Conservation (phyloP, 495 filamentous ascomycete genomes). For the Daldinia concentrica region DNA sequence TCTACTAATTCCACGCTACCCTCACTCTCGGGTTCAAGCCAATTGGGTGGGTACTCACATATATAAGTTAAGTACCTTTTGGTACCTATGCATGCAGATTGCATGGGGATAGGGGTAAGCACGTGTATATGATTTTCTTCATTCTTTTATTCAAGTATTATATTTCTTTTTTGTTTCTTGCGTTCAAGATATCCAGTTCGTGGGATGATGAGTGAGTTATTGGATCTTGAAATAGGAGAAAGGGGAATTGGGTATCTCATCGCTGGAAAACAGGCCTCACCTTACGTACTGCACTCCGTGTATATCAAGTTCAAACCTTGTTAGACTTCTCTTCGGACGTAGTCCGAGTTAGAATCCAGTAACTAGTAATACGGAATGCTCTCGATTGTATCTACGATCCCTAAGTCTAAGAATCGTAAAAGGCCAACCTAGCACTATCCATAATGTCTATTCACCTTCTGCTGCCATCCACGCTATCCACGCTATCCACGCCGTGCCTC, state of each 20-base stretch:
- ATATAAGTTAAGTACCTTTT: too few relatives aligned
- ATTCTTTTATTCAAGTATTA: background rate
- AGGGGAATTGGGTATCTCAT: conserved; percentile 21
- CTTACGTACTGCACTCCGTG: conserved; percentile 7
- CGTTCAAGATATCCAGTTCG: background rate
- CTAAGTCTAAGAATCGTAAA: conserved; percentile 28
- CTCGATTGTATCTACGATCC: conserved; percentile 29
- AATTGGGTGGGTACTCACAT: background rate
- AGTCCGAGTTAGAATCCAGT: background rate
- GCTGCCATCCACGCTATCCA: background rate
- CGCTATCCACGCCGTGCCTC: background rate
- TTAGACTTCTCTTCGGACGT: background rate
- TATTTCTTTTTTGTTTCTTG: background rate
- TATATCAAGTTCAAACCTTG: conserved; percentile 8
- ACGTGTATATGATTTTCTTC: background rate
- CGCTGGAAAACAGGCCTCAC: conserved; percentile 17
- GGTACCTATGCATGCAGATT: too few relatives aligned
- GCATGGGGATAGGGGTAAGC: too few relatives aligned
- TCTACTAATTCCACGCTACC: conserved; percentile 7
- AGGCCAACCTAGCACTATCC: conserved; percentile 21
- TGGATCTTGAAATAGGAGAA: background rate
- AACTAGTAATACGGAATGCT: conserved; percentile 20
- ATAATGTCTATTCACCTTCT: conserved; percentile 12
- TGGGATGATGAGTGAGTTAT: background rate
- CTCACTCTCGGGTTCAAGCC: conserved; percentile 9